Base-by-base conservation (phyloP, 2,329 filamentous ascomycete genomes). In the Cladophialophora yegresii region DNA sequence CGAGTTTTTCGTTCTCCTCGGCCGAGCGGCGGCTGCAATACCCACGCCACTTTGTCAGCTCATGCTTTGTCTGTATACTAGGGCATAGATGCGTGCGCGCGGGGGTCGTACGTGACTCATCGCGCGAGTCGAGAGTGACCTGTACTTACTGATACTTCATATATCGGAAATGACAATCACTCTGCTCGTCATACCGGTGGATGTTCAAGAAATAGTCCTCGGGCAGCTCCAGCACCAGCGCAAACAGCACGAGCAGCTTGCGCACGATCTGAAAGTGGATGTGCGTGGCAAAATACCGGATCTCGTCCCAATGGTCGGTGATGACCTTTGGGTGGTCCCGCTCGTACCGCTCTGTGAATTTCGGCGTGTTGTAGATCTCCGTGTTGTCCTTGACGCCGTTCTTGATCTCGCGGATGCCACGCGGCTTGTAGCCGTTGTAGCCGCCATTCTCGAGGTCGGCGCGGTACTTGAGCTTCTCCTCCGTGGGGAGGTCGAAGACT, bases 331-430 rank as follows among this genome's bases (percentile, higher is more conserved):
- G 83, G 1, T 84, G 82, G 2, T 72, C 63, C 3, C 80, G 77
- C 43, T 78, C 73, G 65, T 80, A 77, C 54, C 77, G 72, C 2
- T 75, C 73, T 12, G 77, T 79, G 71, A 85, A 87, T 69, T 87
- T 87, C 64, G 83, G 81, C 13, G 86, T 81, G 70, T 87, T 86
- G 77, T 84, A 87, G n/a, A 86, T 80, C 70, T 87, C 82, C 40
- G 84, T 76, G 63, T 85, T 86, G 70, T 87, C 84, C 26, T 67
- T 69, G 23, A 73, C 63, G 12, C 74, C 74, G 1, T 72, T 72
- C 16, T 66, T 64, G 20, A 73, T 62, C 22, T 74, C 77, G 40
- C 80, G 62, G 22, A 65, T 63, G 2, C 82, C 82, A 1, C 78
- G 70, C 0, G 81, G 81, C 30, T 81, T 78, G 68, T 82, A 84